phyloP scores from a whole-genome alignment of 2,329 filamentous ascomycete species.

The Diaporthe sp. region DNA sequence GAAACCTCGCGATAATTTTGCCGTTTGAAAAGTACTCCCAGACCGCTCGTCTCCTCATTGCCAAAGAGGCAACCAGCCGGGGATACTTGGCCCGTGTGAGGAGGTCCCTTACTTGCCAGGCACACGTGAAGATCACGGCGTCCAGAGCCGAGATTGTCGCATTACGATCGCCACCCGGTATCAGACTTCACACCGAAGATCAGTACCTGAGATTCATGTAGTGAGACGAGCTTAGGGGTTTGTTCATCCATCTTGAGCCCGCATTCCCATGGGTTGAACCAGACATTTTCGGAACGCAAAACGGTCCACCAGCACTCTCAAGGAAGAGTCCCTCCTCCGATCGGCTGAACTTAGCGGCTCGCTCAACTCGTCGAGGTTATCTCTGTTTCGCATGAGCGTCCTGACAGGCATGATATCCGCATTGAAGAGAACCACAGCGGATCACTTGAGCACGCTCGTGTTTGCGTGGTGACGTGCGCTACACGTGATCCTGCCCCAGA shows the following conservation, averaged over 20 bases:
- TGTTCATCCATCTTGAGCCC: not conserved
- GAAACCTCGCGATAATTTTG: not conserved
- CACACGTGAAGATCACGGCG: not conserved
- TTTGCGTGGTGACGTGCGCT: no score
- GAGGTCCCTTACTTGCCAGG: not conserved
- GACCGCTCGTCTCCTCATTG: not conserved
- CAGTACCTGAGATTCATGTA: not conserved
- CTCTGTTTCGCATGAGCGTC: not conserved
- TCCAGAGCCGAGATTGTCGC: not conserved
- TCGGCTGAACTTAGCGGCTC: not conserved
- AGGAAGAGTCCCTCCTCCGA: not conserved
- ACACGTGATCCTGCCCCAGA: not conserved
- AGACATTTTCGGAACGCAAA: not conserved
- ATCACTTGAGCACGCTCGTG: no score
- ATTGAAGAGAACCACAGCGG: not conserved
- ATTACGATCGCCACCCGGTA: not conserved
- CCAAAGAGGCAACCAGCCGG: not conserved
- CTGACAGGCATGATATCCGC: not conserved
- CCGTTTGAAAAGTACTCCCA: not conserved
- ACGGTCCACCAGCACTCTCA: not conserved
- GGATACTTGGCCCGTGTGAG: not conserved
- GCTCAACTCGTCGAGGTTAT: not conserved
- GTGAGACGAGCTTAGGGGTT: not conserved
- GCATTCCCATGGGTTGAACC: not conserved
- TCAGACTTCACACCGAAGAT: not conserved